A percentile compares a stretch with the other conserved stretches of the same genome.
phyloP scores from a whole-genome alignment of 2,329 filamentous ascomycete genomes.

The Meredithiella fracta region DNA sequence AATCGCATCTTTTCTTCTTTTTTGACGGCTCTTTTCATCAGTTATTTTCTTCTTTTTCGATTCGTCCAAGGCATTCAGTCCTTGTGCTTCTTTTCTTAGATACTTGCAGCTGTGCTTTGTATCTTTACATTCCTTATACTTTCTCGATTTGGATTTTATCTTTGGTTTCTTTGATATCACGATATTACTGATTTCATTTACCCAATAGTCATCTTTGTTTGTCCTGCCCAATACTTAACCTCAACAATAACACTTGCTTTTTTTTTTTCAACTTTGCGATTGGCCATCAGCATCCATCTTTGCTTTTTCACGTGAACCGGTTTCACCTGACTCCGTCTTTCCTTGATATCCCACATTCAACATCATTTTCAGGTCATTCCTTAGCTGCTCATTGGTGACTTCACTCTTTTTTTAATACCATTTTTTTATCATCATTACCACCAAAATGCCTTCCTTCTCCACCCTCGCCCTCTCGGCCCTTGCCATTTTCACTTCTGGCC shows the following conservation, averaged over 20 bases:
- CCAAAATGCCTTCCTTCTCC: slow-evolving; percentile 11
- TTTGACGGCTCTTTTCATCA: background rate
- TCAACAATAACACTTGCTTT: background rate
- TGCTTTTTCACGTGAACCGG: background rate
- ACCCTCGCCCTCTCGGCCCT: background rate
- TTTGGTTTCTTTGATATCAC: too few species aligned
- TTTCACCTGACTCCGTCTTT: background rate
- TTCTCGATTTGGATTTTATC: too few species aligned
- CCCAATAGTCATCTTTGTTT: background rate
- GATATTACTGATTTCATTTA: too few species aligned
- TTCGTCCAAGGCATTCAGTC: background rate
- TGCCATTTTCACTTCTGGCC: background rate
- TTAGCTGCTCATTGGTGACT: background rate
- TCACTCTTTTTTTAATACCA: background rate
- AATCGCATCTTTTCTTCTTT: background rate
- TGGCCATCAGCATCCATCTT: too few species aligned
- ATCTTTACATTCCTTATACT: background rate
- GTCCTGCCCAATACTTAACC: background rate
- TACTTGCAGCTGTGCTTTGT: slow-evolving; percentile 1
- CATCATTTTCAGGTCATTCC: background rate
- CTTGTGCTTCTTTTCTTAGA: background rate
- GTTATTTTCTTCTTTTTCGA: background rate
- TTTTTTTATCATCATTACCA: background rate
- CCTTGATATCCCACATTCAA: background rate
- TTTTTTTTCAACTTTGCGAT: background rate